These are phyloP conservation scores for Solanum bulbocastanum DNA, from an alignment of 257 asterid species.

Conservation along the genomic window DNA sequence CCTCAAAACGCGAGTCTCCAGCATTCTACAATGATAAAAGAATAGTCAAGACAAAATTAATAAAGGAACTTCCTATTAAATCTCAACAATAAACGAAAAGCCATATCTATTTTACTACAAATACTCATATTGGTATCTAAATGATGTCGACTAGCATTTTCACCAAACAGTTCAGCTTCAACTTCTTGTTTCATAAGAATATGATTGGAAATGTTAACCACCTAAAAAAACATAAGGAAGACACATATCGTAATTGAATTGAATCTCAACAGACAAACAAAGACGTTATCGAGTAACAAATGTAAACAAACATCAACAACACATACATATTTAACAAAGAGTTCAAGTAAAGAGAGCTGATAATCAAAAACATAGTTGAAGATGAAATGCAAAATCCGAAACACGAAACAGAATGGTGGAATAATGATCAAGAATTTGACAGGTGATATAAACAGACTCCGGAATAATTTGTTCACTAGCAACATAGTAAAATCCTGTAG, in stretches of 20 bases:
- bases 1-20: slow-evolving; percentile 59
- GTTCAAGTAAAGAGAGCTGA: neutral
- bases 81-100: too few relatives aligned
- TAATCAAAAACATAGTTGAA: neutral
- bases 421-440: neutral
- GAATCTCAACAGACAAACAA: neutral
- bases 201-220: slow-evolving; percentile 38
- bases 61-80: neutral
- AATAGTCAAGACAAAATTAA: neutral
- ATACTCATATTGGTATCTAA: slow-evolving; percentile 22
- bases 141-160: neutral
- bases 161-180: neutral
- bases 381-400: neutral
- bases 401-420: neutral
- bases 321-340: neutral
- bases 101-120: neutral
- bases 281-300: neutral
- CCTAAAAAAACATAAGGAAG: slow-evolving; percentile 25
- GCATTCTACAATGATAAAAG: slow-evolving; percentile 28
- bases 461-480: neutral
- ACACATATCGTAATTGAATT: neutral
- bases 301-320: neutral
- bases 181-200: slow-evolving; percentile 40
- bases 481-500: neutral
- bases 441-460: neutral